A percentile compares a stretch with the other conserved stretches of the same genome.
These are phyloP conservation scores for Trichosporon sp. DNA, from an alignment of 1,284 basidiomycete genomes.

Conservation along the genomic window DNA sequence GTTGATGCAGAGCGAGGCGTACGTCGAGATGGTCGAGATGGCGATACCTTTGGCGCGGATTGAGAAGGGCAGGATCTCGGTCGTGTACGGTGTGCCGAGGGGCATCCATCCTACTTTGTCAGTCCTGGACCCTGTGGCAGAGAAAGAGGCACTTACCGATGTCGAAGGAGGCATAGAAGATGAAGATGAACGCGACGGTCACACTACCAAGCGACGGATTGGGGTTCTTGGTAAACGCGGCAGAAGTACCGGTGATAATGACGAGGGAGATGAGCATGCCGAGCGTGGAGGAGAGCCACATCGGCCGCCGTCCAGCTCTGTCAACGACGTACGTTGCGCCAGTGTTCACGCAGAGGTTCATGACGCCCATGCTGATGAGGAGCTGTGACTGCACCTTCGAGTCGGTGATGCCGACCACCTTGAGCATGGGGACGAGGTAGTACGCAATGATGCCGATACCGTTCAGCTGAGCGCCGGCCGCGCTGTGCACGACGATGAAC, in stretches of 20 bases:
- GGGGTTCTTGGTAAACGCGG: conserved; percentile 9
- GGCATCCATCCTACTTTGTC: conserved; percentile 47
- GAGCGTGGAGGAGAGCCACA: conserved; percentile 15
- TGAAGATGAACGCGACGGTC: conserved; percentile 20
- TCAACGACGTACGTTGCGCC: conserved; percentile 5
- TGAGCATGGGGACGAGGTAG: conserved; percentile 21
- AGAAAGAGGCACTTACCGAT: conserved; percentile 1
- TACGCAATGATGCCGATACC: conserved; percentile 13
- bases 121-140: background rate
- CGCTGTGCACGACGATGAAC: conserved; percentile 8
- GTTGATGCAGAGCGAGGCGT: conserved; percentile 17
- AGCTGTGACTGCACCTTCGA: conserved; percentile 6
- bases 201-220: conserved; percentile 4
- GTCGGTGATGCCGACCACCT: conserved; percentile 14
- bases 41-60: conserved; percentile 58
- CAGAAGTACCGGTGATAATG: conserved; percentile 9
- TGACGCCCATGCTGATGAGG: conserved; percentile 13
- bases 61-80: conserved; percentile 63
- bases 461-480: conserved; percentile 9
- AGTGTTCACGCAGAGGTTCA: conserved; percentile 10
- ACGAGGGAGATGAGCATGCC: conserved; percentile 22
- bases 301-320: conserved; percentile 11
- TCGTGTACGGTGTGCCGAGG: conserved; percentile 16
- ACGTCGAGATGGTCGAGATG: background rate
- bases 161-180: conserved; percentile 15